phyloP scores from a whole-genome alignment of 2,329 filamentous ascomycete species.

The Aureobasidium sp. region DNA sequence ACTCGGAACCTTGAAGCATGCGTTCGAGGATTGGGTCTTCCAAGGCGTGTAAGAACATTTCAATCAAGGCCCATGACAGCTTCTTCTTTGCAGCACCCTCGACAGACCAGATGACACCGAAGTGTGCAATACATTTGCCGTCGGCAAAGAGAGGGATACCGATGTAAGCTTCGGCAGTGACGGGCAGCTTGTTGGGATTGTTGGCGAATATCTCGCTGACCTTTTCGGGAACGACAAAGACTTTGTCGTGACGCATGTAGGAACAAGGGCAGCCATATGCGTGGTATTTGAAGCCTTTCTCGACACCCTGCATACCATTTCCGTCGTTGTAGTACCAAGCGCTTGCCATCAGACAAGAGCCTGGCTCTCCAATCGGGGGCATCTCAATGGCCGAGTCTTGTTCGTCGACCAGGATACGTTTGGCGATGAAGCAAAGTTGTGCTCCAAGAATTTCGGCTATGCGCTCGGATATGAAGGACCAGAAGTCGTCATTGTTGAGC shows the following conservation, averaged over 20 bases:
- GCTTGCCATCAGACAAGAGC: constrained; percentile 57
- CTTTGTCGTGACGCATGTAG: constrained; percentile 65
- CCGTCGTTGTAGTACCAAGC: constrained; percentile 62
- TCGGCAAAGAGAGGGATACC: constrained; percentile 59
- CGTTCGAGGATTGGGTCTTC: constrained; percentile 59
- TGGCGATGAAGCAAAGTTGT: constrained; percentile 63
- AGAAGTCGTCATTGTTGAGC: constrained; percentile 54
- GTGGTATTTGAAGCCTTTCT: constrained; percentile 57
- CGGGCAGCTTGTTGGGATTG: constrained; percentile 55
- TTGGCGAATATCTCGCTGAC: constrained; percentile 50
- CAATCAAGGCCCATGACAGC: constrained; percentile 59
- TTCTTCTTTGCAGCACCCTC: constrained; percentile 51
- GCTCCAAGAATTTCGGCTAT: constrained; percentile 56
- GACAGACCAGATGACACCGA: constrained; percentile 65
- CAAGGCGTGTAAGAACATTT: constrained; percentile 61
- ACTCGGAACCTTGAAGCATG: constrained; percentile 48
- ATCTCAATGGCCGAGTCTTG: constrained; percentile 53
- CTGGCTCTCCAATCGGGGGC: constrained; percentile 53
- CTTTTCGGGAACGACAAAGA: constrained; percentile 59
- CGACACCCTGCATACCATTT: constrained; percentile 44
- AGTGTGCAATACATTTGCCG: constrained; percentile 61
- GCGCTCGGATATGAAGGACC: constrained; percentile 56
- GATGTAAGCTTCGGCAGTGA: constrained; percentile 59
- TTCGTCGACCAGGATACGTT: constrained; percentile 55
- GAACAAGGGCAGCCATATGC: constrained; percentile 59